Base-by-base conservation (phyloP, 345 rosid genomes). In the Nephelium lappaceum region DNA sequence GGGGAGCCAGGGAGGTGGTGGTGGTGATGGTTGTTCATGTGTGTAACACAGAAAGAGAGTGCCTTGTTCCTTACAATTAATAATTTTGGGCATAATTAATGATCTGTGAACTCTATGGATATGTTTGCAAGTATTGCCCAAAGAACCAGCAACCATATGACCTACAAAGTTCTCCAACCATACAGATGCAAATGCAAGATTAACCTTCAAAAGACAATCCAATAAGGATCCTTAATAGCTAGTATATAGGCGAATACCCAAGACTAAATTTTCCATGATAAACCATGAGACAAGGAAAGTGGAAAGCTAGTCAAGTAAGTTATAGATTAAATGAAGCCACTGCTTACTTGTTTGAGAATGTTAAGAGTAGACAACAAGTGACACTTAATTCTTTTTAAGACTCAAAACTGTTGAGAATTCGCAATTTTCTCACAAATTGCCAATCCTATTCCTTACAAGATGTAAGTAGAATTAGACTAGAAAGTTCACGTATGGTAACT, bases 141-240 rank as follows among this genome's bases (percentile, higher is more conserved):
- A 49, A 16, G 63, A 58, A 8, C 12, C 63, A 0, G 27, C 25
- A 58, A 21, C 3, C 12, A 58, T 58, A 39, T 42, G 71, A 69
- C 45, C n/a, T 23, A 24, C n/a, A 58, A 58, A 58, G 23, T 58
- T 51, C 7, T 69, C n/a, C 0, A 11, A 1, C 16, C n/a, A 19
- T n/a, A 67, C 0, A 14, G 57, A 69, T 45, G 58, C 58, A 23
- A 69, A 11, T 14, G 65, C 45, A 24, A 73, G 21, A 67, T 14
- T 15, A 15, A 71, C 41, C 38, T 61, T 57, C 12, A 11, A 60
- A 43, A 38, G 27, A 58, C 21, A 58, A 21, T 58, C 25, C 63
- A 19, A 60, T 69, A 1, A 68, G 45, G 31, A 60, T 67, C 69
- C 23, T 58, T 11, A 57, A 66, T 21, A 78, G 8, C 42, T 78